Percentiles rank a stretch among this genome's conserved stretches.
Conservation (phyloP, 1,284 basidiomycete genomes). For the Marasmius sp. region DNA sequence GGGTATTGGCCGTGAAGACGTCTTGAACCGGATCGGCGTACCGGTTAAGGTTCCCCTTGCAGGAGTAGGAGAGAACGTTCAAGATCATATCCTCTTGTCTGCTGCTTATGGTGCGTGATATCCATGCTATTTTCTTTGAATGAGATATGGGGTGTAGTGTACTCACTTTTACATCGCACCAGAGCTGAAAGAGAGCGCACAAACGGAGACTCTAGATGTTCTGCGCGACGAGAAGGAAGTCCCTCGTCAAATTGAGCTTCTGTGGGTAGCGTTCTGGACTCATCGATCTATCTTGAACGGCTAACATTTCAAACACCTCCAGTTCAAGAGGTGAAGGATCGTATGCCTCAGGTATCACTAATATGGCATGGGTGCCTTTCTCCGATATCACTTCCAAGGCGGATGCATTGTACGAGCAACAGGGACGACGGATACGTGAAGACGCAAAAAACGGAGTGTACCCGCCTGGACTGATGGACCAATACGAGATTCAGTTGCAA, state of each 20-base stretch:
- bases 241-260: constrained; percentile 28
- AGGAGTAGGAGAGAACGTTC: constrained; percentile 37
- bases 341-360: constrained; percentile 26
- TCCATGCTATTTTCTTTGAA: not conserved
- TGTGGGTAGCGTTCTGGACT: constrained; percentile 20
- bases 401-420: constrained; percentile 18
- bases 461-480: constrained; percentile 29
- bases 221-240: not conserved
- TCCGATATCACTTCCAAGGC: constrained; percentile 17
- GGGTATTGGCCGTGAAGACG: constrained; percentile 3
- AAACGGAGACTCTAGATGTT: not conserved
- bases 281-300: not conserved
- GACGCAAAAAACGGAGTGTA: constrained; percentile 20
- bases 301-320: not conserved
- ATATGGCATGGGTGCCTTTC: constrained; percentile 25
- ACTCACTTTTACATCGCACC: not conserved
- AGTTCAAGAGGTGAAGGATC: constrained; percentile 22
- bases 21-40: not conserved
- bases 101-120: constrained; percentile 25
- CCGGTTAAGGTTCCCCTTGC: not conserved
- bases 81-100: constrained; percentile 40
- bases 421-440: constrained; percentile 22
- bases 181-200: not conserved
- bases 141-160: not conserved
- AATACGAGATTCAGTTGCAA: constrained; percentile 35